Conservation (phyloP, 306 rosid species). For the Albizia julibrissin region DNA sequence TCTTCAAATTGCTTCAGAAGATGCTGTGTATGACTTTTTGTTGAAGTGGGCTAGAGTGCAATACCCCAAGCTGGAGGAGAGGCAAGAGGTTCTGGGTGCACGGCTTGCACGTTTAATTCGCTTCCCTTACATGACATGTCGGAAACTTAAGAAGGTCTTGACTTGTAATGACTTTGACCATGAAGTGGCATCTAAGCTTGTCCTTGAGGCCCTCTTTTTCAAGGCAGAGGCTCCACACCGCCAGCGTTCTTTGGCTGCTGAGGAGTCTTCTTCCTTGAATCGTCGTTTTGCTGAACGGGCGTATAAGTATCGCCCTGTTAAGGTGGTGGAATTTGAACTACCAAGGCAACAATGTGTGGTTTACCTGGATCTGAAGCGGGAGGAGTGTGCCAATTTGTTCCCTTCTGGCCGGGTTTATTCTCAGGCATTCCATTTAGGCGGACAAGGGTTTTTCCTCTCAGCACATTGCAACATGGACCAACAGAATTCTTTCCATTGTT, state of each 20-base stretch:
- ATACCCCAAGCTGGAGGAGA: constrained; percentile 73
- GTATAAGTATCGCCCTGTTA: constrained; percentile 93
- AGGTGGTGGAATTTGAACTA: constrained; percentile 93
- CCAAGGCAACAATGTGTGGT: constrained; percentile 96
- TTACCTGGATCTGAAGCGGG: constrained; percentile 89
- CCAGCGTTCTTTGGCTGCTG: constrained; percentile 79
- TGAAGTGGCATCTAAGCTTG: constrained; percentile 84
- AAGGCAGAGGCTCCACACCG: constrained; percentile 97
- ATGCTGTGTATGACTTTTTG: constrained; percentile 89
- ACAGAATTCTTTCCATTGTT: constrained; percentile 91
- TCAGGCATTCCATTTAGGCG: constrained; percentile 98
- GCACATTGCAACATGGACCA: constrained; percentile 99
- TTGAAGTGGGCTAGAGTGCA: constrained; percentile 85
- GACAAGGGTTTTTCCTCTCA: constrained; percentile 95
- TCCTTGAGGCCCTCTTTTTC: constrained; percentile 85
- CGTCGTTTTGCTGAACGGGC: constrained; percentile 92
- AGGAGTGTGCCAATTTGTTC: constrained; percentile 70
- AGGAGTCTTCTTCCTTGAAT: constrained; percentile 57
- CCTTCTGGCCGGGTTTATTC: constrained; percentile 98
- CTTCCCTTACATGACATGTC: constrained; percentile 87
- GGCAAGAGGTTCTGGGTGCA: constrained; percentile 72
- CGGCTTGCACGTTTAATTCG: constrained; percentile 84
- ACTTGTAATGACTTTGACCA: constrained; percentile 85
- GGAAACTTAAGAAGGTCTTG: constrained; percentile 90
- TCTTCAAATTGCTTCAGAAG: constrained; percentile 98